Evolutionary conservation across 495 filamentous ascomycete genomes (phyloP).

Genomic region (Aspergillus mulundensis): DNA sequence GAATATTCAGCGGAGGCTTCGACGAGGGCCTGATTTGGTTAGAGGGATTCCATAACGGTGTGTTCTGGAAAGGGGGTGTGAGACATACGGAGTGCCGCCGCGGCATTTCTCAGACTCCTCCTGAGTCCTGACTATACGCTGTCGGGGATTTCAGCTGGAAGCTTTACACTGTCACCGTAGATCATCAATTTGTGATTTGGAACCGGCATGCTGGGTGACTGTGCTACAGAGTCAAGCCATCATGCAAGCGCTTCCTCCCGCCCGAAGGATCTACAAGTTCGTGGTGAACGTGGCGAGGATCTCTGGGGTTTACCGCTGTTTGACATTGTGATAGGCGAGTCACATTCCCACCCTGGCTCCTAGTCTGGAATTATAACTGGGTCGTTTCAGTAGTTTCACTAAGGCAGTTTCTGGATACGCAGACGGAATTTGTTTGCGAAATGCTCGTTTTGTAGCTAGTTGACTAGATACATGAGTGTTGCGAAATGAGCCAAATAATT

Average conservation of each 20-base stretch:
- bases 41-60: no score
- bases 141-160: not conserved
- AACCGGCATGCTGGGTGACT: not conserved
- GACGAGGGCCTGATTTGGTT: no score
- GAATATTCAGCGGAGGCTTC: not conserved
- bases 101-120: no score
- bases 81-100: not conserved
- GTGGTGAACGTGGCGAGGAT: not conserved
- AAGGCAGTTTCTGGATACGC: not conserved
- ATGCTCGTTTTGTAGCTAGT: not conserved
- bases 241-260: not conserved
- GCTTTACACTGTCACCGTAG: no score
- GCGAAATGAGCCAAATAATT: not conserved
- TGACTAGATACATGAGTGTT: not conserved
- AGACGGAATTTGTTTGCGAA: not conserved
- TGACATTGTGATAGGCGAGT: not conserved
- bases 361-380: not conserved
- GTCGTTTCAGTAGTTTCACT: not conserved
- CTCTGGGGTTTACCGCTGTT: slow-evolving; percentile 1
- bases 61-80: not conserved
- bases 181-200: not conserved
- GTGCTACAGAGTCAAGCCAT: not conserved
- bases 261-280: not conserved
- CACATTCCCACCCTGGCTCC: not conserved
- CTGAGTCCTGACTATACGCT: not conserved